Evolutionary conservation across 805 yeast species (phyloP).

Genomic region (Teunomyces funiuensis): DNA sequence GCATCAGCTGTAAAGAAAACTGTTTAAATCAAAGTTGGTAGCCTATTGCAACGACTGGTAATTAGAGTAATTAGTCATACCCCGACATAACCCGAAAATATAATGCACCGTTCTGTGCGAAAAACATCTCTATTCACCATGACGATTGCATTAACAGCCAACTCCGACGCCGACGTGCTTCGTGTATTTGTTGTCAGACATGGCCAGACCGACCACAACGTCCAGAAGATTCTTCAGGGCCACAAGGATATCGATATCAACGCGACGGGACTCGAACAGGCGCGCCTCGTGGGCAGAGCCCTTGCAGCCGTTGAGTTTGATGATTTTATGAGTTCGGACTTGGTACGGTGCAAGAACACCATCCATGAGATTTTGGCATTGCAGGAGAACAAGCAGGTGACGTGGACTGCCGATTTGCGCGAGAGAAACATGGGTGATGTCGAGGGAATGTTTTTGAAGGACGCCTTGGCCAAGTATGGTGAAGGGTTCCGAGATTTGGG

Average conservation of each 20-base stretch:
- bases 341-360: slow-evolving; percentile 63
- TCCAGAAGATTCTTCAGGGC: slow-evolving; percentile 72
- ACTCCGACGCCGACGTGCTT: slow-evolving; percentile 35
- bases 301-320: slow-evolving; percentile 44
- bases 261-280: slow-evolving; percentile 60
- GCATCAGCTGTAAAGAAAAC: no score
- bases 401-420: slow-evolving; percentile 48
- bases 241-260: slow-evolving; percentile 69
- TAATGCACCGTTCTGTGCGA: not conserved
- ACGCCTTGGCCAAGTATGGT: slow-evolving; percentile 65
- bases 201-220: slow-evolving; percentile 80
- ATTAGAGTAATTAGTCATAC: not conserved
- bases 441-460: slow-evolving; percentile 69
- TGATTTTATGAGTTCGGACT: slow-evolving; percentile 50
- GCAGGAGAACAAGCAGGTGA: slow-evolving; percentile 20
- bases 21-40: no score
- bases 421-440: slow-evolving; percentile 77
- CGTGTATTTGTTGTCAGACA: slow-evolving; percentile 72
- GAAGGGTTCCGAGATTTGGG: slow-evolving; percentile 62
- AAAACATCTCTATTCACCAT: not conserved
- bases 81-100: not conserved
- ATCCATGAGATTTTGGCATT: slow-evolving; percentile 38
- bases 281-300: slow-evolving; percentile 50
- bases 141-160: slow-evolving; percentile 15
- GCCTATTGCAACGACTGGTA: no score